These are phyloP conservation scores for Drosera spatulata DNA, from an alignment of 179 eudicot species.

Conservation along the genomic window DNA sequence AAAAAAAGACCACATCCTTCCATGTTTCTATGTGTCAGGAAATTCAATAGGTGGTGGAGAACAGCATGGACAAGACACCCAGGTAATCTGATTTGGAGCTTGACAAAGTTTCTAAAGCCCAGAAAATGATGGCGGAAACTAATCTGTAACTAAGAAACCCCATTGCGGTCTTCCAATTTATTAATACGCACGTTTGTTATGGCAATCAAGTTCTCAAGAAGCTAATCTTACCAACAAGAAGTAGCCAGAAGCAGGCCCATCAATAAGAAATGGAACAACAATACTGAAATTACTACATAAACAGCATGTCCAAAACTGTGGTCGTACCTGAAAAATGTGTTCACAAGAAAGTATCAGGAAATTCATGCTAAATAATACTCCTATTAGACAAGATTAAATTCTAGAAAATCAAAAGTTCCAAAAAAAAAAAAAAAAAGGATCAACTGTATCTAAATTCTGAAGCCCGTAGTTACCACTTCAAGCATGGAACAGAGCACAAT, in stretches of 20 bases:
- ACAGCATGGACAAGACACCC: too few species aligned
- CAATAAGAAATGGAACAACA: slow-evolving; percentile 63
- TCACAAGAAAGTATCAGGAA: not conserved
- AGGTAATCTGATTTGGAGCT: too few species aligned
- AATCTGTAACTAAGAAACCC: too few species aligned
- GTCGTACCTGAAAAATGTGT: slow-evolving; percentile 66
- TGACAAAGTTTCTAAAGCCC: too few species aligned
- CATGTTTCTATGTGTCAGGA: too few species aligned
- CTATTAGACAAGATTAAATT: too few species aligned
- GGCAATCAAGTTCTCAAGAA: not conserved
- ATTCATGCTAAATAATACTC: not conserved
- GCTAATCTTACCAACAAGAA: slow-evolving; percentile 61
- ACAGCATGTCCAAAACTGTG: slow-evolving; percentile 79
- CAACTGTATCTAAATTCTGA: not conserved
- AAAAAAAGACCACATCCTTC: too few species aligned
- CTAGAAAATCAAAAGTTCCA: too few species aligned
- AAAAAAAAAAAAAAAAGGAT: not conserved
- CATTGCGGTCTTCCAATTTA: too few species aligned
- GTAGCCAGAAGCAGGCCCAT: slow-evolving; percentile 79
- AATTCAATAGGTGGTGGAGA: too few species aligned
- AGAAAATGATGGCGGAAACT: too few species aligned
- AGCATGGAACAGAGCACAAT: not conserved
- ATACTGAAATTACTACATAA: slow-evolving; percentile 66
- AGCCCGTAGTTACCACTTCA: not conserved
- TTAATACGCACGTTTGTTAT: too few species aligned